These are phyloP conservation scores for Crataegus laevigata DNA, from an alignment of 306 rosid species.

Conservation along the genomic window DNA sequence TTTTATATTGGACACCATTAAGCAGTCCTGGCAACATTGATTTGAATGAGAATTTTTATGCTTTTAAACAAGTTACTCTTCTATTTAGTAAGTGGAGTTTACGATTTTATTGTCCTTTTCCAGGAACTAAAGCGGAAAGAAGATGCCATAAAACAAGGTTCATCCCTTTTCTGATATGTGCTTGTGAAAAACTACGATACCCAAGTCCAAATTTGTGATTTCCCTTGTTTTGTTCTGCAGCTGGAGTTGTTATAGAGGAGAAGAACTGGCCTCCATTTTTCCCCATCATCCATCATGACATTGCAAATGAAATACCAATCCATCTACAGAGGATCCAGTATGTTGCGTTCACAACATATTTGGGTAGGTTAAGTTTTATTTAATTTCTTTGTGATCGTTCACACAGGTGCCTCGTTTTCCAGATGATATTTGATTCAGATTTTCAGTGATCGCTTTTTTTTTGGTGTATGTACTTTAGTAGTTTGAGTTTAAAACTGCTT, in stretches of 20 bases:
- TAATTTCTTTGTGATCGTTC: neutral
- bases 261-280: slow-evolving; percentile 94
- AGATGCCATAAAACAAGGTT: slow-evolving; percentile 76
- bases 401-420: neutral
- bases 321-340: slow-evolving; percentile 86
- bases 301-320: slow-evolving; percentile 80
- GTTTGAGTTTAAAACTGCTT: neutral
- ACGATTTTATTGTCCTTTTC: slow-evolving; percentile 21
- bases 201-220: neutral
- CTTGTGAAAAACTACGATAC: slow-evolving; percentile 1
- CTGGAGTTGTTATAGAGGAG: slow-evolving; percentile 73
- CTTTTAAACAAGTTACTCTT: slow-evolving; percentile 9
- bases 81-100: slow-evolving; percentile 4
- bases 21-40: neutral
- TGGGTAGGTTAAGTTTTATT: slow-evolving; percentile 49
- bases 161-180: slow-evolving; percentile 22
- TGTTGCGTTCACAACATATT: slow-evolving; percentile 78
- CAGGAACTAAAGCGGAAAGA: slow-evolving; percentile 81
- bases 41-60: slow-evolving; percentile 10
- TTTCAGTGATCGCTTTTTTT: neutral
- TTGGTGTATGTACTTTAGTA: neutral
- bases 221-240: slow-evolving; percentile 35
- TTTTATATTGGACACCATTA: neutral
- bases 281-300: slow-evolving; percentile 91
- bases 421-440: slow-evolving; percentile 9